phyloP scores from a whole-genome alignment of 768 basidiomycete species.

The Galerina marginata region DNA sequence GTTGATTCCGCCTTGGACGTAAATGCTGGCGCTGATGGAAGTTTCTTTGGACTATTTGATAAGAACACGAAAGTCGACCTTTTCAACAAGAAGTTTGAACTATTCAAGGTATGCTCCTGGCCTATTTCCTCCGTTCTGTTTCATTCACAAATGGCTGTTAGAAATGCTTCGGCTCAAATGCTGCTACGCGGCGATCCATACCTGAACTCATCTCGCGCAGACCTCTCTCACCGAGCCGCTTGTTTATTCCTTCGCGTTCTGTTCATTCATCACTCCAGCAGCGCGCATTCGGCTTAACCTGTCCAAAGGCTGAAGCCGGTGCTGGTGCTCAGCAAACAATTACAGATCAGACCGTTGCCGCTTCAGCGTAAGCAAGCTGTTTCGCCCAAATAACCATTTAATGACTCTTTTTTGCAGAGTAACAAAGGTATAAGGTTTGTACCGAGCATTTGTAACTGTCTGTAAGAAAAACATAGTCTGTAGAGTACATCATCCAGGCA shows the following conservation, averaged over 20 bases:
- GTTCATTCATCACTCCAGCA: not conserved
- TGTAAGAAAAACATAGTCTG: too few relatives aligned
- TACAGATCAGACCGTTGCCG: constrained; percentile 12
- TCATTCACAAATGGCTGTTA: not conserved
- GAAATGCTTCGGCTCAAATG: constrained; percentile 17
- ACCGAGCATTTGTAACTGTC: not conserved
- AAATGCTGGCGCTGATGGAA: constrained; percentile 44
- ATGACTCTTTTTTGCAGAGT: not conserved
- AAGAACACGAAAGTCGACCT: constrained; percentile 34
- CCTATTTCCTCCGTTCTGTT: too few relatives aligned
- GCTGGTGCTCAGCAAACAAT: constrained; percentile 4
- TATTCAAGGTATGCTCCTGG: constrained; percentile 39
- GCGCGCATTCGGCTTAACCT: constrained; percentile 12
- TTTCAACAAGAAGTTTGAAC: constrained; percentile 41
- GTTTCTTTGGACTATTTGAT: constrained; percentile 48
- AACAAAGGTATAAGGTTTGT: not conserved
- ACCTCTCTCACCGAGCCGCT: not conserved
- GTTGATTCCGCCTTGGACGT: constrained; percentile 39
- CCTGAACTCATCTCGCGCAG: not conserved
- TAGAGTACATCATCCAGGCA: too few relatives aligned
- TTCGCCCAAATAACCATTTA: not conserved
- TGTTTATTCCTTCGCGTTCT: not conserved
- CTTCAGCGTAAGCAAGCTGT: constrained; percentile 12
- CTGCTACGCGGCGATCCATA: constrained; percentile 4
- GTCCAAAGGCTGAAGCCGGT: not conserved